Base-by-base conservation (phyloP, 2,329 filamentous ascomycete species). In the Dothidotthia symphoricarpi region DNA sequence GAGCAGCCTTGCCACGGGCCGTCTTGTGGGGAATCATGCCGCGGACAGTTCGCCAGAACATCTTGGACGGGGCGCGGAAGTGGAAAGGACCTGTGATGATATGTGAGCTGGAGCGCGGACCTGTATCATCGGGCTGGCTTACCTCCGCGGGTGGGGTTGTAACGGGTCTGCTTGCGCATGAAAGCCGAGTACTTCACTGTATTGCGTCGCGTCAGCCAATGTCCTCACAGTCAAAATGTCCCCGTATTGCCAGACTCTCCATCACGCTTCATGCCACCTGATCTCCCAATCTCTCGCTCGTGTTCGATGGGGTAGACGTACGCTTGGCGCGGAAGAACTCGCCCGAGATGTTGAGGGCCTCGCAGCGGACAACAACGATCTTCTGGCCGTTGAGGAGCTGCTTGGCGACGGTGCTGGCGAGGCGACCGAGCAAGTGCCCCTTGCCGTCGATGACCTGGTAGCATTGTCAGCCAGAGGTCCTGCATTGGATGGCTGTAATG, bases 11-110 rank as follows among this genome's bases (percentile, higher is more conserved):
- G 77, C 93, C 93, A 71, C 93, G 91, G 73, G 93, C 83, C 63
- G 93, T 98, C 88, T 98, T 98, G 88, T 98, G 93, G 70, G 93
- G 93, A 63, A 98, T 94, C 93, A 98, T 98, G 75, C 93, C 93
- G 75, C 93, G 91, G 77, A 98, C 88, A 72, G 93, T 89, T 86
- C 96, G 95, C 87, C 96, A 98, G 86, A 98, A 95, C 81, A 98
- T 96, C 77, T 94, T 87, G 68, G 90, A 95, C 55, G 93, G 93
- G 66, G 91, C 89, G 73, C 93, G 93, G 89, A 96, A 97, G 80
- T 98, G 93, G 89, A 97, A 98, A 75, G 93, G 93, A 80, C 91
- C 85, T 89, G 66, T 45, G 36, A 52, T 56, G 63, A 63, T 9
- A 15, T 13, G 38, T 59, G 38, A 61, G 52, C 36, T 5, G 19